Evolutionary conservation across 176 grass and related monocot genomes (phyloP).

Genomic region (Bolboschoenus planiculmis): DNA sequence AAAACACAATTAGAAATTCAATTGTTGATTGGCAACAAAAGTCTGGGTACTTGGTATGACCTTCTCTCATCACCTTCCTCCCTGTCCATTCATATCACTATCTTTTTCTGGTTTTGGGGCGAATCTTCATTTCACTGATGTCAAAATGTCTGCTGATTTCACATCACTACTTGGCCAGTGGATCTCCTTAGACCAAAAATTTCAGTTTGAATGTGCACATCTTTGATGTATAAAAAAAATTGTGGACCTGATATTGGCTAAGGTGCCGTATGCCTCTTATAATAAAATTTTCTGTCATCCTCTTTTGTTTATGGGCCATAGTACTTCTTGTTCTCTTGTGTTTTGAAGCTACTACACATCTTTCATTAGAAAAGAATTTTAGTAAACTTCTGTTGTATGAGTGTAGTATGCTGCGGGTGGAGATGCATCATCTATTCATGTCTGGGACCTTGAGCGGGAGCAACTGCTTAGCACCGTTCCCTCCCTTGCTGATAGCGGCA

Average conservation of each 20-base stretch:
- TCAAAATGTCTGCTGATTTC: not conserved
- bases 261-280: not conserved
- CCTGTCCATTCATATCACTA: not conserved
- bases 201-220: not conserved
- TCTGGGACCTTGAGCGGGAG: constrained; percentile 97
- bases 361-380: not conserved
- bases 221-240: not conserved
- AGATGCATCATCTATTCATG: constrained; percentile 60
- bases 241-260: not conserved
- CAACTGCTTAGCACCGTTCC: constrained; percentile 60
- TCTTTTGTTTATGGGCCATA: not conserved
- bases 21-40: constrained; percentile 95
- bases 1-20: constrained; percentile 41
- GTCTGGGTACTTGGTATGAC: constrained; percentile 80
- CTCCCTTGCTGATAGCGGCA: constrained; percentile 48
- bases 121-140: not conserved
- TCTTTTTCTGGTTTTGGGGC: not conserved
- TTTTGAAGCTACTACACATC: not conserved
- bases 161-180: not conserved
- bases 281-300: not conserved
- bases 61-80: constrained; percentile 1
- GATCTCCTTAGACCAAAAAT: not conserved
- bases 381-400: constrained; percentile 11
- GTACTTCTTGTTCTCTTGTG: not conserved
- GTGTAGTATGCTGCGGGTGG: constrained; percentile 71